phyloP scores from a whole-genome alignment of 768 basidiomycete species.

The Infundibulicybe gibba region DNA sequence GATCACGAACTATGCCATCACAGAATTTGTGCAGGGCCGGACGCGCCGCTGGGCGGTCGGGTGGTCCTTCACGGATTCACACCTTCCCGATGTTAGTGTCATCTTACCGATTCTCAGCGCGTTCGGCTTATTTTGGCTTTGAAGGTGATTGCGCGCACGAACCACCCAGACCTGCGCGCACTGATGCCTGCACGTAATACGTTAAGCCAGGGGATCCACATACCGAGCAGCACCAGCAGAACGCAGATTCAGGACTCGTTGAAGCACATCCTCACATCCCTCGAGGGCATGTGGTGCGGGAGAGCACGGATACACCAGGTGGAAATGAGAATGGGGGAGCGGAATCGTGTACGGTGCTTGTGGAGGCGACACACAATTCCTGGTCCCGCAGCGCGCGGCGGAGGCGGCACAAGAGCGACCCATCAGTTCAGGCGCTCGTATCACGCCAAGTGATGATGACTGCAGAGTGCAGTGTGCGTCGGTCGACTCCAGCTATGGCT shows the following conservation, averaged over 20 bases:
- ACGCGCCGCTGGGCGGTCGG: slow-evolving; percentile 91
- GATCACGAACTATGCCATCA: slow-evolving; percentile 86
- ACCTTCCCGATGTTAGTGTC: slow-evolving; percentile 73
- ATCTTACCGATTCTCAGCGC: background rate
- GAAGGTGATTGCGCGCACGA: slow-evolving; percentile 31
- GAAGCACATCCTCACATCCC: background rate
- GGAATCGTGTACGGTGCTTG: slow-evolving; percentile 10
- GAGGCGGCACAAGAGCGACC: slow-evolving; percentile 16
- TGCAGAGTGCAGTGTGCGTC: slow-evolving; percentile 7
- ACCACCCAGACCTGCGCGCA: slow-evolving; percentile 39
- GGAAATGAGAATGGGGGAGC: background rate
- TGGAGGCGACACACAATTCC: slow-evolving; percentile 36
- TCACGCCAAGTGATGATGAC: background rate
- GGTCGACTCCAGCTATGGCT: slow-evolving; percentile 7
- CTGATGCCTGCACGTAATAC: slow-evolving; percentile 59
- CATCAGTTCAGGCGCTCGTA: slow-evolving; percentile 1
- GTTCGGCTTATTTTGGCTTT: background rate
- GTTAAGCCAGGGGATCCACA: slow-evolving; percentile 34
- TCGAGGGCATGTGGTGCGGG: slow-evolving; percentile 3
- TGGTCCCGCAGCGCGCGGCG: slow-evolving; percentile 72
- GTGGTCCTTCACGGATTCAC: slow-evolving; percentile 70
- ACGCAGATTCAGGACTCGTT: slow-evolving; percentile 26
- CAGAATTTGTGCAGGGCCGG: slow-evolving; percentile 80
- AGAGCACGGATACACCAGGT: no score
- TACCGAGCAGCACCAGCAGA: slow-evolving; percentile 8